Conservation (phyloP, 495 filamentous ascomycete genomes). For the Cetradonia linearis region DNA sequence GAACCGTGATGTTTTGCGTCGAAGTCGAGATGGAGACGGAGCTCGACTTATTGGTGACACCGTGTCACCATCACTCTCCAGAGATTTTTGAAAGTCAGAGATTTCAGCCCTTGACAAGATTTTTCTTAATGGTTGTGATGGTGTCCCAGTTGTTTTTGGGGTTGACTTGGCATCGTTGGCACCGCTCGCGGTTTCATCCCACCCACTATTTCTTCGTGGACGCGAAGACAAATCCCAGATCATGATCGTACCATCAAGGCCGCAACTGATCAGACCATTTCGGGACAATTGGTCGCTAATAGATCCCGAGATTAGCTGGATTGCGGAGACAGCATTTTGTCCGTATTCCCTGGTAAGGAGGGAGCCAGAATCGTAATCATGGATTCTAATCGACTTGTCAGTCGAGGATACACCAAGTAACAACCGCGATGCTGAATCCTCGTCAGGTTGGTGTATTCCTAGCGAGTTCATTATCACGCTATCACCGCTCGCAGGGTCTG, state of each 20-base stretch:
- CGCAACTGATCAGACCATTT: constrained; percentile 55
- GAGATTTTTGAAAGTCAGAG: constrained; percentile 57
- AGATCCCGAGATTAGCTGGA: constrained; percentile 53
- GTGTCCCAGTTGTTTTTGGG: constrained; percentile 40
- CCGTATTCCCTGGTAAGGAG: constrained; percentile 86
- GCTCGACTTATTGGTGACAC: constrained; percentile 42
- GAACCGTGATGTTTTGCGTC: constrained; percentile 43
- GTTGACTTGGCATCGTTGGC: constrained; percentile 36
- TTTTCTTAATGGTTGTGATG: constrained; percentile 51
- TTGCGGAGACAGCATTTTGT: constrained; percentile 79
- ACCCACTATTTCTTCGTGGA: constrained; percentile 10
- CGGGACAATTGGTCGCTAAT: constrained; percentile 34
- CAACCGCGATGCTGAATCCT: constrained; percentile 36
- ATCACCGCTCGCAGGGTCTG: constrained; percentile 67
- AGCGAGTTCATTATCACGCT: constrained; percentile 74
- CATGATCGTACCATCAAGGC: constrained; percentile 78
- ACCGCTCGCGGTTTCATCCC: constrained; percentile 10
- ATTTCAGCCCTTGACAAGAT: constrained; percentile 69
- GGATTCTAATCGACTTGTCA: constrained; percentile 88
- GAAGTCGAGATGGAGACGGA: constrained; percentile 53
- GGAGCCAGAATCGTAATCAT: constrained; percentile 62
- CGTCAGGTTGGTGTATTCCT: constrained; percentile 42
- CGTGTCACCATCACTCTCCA: constrained; percentile 29
- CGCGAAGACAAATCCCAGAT: constrained; percentile 51
- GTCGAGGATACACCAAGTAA: constrained; percentile 79